Percentiles rank a stretch among this genome's conserved stretches.
These are phyloP conservation scores for Xylaria sp. DNA, from an alignment of 2,329 filamentous ascomycete genomes.

Conservation along the genomic window DNA sequence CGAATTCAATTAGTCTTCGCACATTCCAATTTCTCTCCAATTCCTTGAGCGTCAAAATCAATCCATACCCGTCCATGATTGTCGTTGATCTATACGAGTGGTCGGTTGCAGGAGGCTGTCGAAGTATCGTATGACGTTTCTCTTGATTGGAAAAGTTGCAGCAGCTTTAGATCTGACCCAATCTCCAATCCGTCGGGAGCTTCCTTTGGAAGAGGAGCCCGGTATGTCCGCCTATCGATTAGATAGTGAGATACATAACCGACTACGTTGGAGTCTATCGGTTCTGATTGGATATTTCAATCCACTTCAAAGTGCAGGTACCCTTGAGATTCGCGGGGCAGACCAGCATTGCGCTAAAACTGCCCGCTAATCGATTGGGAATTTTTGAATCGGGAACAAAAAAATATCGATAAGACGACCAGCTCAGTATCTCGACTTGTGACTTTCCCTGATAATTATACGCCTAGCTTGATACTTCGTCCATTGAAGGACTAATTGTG, in stretches of 20 bases:
- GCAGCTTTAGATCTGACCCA: background rate
- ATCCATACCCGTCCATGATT: constrained; percentile 48
- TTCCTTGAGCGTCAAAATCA: constrained; percentile 7
- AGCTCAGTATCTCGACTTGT: background rate
- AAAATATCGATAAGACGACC: constrained; percentile 35
- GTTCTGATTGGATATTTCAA: constrained; percentile 21
- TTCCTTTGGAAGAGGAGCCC: background rate
- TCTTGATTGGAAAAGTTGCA: constrained; percentile 24
- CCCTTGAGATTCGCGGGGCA: constrained; percentile 31
- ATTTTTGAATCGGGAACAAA: constrained; percentile 37
- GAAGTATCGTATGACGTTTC: constrained; percentile 6
- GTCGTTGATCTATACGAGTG: background rate
- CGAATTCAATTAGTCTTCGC: constrained; percentile 15
- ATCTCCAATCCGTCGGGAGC: background rate
- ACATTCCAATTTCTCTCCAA: background rate
- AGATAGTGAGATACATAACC: background rate
- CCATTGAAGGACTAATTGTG: background rate
- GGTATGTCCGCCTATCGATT: constrained; percentile 36
- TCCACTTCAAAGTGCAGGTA: background rate
- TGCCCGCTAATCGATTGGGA: constrained; percentile 44
- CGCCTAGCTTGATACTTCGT: background rate
- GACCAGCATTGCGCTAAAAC: constrained; percentile 22
- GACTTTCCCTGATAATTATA: background rate
- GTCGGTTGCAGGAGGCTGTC: background rate
- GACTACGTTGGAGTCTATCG: background rate